phyloP scores from a whole-genome alignment of 2,329 filamentous ascomycete genomes.

The Aspergillus versicolor region DNA sequence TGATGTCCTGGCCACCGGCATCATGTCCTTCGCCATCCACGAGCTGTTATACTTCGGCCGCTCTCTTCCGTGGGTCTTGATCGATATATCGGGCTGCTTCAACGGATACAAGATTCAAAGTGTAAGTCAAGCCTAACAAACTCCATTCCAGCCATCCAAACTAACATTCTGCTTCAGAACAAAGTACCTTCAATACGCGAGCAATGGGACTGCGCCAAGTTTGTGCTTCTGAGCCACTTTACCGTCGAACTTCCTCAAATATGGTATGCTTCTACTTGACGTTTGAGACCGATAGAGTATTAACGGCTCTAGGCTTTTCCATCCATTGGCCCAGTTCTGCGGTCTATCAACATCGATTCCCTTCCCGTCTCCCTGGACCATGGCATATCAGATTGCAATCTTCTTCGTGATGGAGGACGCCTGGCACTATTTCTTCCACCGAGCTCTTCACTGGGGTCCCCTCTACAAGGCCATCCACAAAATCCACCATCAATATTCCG shows the following conservation, averaged over 20 bases:
- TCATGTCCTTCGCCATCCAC: slow-evolving; percentile 96
- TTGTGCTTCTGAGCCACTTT: slow-evolving; percentile 93
- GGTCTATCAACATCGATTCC: slow-evolving; percentile 85
- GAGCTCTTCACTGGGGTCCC: slow-evolving; percentile 86
- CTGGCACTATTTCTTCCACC: slow-evolving; percentile 98
- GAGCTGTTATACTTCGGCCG: slow-evolving; percentile 93
- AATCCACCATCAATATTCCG: slow-evolving; percentile 98
- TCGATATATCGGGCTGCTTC: slow-evolving; percentile 84
- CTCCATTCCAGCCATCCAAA: background rate
- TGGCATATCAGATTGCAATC: slow-evolving; percentile 85
- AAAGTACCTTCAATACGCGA: slow-evolving; percentile 92
- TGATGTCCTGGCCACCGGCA: slow-evolving; percentile 91
- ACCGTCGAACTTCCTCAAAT: slow-evolving; percentile 98
- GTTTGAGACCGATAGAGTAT: too few relatives aligned
- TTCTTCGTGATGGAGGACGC: slow-evolving; percentile 96
- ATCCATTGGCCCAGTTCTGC: slow-evolving; percentile 90
- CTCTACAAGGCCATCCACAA: slow-evolving; percentile 98
- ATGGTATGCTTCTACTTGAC: slow-evolving; percentile 54
- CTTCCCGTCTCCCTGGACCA: slow-evolving; percentile 81
- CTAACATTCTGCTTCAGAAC: slow-evolving; percentile 47
- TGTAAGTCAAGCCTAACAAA: slow-evolving; percentile 49
- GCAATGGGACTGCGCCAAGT: slow-evolving; percentile 89
- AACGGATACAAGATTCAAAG: slow-evolving; percentile 93
- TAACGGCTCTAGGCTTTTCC: slow-evolving; percentile 67
- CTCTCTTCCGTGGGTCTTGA: slow-evolving; percentile 85